A percentile compares a stretch with the other conserved stretches of the same genome.
phyloP scores from a whole-genome alignment of 2,329 filamentous ascomycete species.

The Hypoxylon sp. region DNA sequence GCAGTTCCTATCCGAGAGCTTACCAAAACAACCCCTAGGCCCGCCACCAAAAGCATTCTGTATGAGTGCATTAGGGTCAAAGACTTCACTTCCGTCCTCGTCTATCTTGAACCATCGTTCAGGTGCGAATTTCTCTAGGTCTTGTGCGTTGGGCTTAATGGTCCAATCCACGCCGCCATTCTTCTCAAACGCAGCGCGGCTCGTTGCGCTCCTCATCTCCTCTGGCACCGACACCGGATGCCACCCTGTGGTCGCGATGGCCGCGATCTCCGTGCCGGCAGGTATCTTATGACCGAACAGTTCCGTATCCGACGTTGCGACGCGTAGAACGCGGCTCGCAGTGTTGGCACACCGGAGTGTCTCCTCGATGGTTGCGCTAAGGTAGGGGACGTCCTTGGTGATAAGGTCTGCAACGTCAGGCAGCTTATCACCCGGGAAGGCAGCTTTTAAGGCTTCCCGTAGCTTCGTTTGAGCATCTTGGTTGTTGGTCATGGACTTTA shows the following conservation, averaged over 20 bases:
- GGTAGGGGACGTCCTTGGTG: constrained; percentile 55
- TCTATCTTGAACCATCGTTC: constrained; percentile 37
- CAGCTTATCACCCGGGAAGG: constrained; percentile 48
- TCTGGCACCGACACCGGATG: constrained; percentile 31
- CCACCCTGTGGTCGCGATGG: constrained; percentile 28
- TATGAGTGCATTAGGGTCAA: constrained; percentile 33
- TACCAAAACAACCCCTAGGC: constrained; percentile 43
- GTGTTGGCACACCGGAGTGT: constrained; percentile 54
- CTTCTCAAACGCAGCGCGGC: constrained; percentile 36
- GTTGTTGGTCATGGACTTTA: constrained; percentile 58
- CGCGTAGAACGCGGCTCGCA: constrained; percentile 50
- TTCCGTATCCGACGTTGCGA: constrained; percentile 55
- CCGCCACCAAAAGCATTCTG: constrained; percentile 39
- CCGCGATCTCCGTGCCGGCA: constrained; percentile 55
- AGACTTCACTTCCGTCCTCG: constrained; percentile 28
- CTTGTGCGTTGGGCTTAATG: constrained; percentile 24
- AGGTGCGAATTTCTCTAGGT: constrained; percentile 37
- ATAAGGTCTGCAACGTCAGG: constrained; percentile 55
- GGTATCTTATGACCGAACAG: constrained; percentile 60
- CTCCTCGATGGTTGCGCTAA: constrained; percentile 61
- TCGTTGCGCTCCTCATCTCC: constrained; percentile 26
- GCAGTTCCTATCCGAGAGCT: background rate
- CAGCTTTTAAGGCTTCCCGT: constrained; percentile 50
- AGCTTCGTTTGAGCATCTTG: constrained; percentile 56
- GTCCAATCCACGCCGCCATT: constrained; percentile 24